Evolutionary conservation across 129 eudicot species (phyloP).

Genomic region (Chrysanthemum makinoi): DNA sequence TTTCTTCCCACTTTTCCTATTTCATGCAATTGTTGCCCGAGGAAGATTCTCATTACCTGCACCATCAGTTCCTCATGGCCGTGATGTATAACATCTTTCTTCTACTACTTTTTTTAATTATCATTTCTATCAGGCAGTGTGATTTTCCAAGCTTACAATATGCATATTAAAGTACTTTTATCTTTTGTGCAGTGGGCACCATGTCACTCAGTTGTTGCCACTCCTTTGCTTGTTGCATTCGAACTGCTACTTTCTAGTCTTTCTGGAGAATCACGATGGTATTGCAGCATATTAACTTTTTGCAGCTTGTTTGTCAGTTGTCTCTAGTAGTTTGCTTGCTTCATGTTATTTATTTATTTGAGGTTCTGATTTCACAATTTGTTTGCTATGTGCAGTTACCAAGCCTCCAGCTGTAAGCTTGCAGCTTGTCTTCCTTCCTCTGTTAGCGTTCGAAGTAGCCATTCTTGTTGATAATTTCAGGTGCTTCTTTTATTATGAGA

Average conservation of each 20-base stretch:
- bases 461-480: conserved; percentile 91
- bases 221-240: conserved; percentile 85
- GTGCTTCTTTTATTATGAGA: conserved; percentile 30
- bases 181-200: conserved; percentile 82
- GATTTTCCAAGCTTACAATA: background rate
- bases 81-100: conserved; percentile 55
- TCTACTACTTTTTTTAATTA: conserved; percentile 4
- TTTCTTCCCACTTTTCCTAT: conserved; percentile 81
- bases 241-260: conserved; percentile 86
- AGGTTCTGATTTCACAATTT: conserved; percentile 11
- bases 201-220: conserved; percentile 89
- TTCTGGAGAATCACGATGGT: conserved; percentile 71
- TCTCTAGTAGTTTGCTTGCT: too few species aligned
- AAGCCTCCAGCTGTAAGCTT: conserved; percentile 60
- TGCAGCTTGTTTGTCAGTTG: too few species aligned
- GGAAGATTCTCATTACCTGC: conserved; percentile 97
- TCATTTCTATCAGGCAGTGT: background rate
- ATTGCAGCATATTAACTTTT: conserved; percentile 24
- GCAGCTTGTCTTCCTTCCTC: conserved; percentile 77
- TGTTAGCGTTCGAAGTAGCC: conserved; percentile 64
- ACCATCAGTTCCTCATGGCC: conserved; percentile 96
- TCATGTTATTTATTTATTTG: background rate
- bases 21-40: conserved; percentile 88
- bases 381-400: conserved; percentile 40
- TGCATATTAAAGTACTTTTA: conserved; percentile 1